Evolutionary conservation across 176 grass and related monocot species (phyloP).

Genomic region (Aegilops longissima): DNA sequence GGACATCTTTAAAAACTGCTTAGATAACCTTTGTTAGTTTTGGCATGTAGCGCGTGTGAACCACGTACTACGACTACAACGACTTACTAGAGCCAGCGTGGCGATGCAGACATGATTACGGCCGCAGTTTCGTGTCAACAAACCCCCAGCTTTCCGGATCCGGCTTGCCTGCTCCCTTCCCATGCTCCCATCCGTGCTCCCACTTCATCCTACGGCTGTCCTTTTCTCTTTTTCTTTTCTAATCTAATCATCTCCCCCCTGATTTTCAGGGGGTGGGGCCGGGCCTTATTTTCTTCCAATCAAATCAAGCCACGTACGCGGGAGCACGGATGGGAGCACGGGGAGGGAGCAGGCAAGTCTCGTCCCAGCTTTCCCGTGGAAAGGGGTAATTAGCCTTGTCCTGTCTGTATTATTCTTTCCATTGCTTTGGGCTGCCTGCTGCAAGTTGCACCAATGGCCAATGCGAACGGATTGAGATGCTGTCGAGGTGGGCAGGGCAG

Average conservation of each 20-base stretch:
- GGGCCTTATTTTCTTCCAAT: no score
- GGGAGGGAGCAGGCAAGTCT: no score
- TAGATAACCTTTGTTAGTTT: no score
- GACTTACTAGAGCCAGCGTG: constrained; percentile 8
- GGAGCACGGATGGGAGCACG: no score
- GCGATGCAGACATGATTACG: constrained; percentile 40
- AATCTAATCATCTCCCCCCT: no score
- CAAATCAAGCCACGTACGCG: no score
- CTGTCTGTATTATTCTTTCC: neutral
- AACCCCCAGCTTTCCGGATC: no score
- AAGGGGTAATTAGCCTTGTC: constrained; percentile 26
- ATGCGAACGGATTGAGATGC: constrained; percentile 22
- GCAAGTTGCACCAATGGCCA: neutral
- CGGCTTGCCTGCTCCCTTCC: no score
- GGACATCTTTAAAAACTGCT: neutral
- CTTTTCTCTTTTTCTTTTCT: no score
- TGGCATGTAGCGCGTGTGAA: neutral
- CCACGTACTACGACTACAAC: neutral
- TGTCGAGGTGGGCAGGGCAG: constrained; percentile 27
- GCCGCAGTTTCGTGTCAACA: constrained; percentile 30
- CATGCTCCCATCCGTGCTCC: no score
- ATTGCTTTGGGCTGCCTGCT: neutral
- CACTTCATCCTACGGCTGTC: no score
- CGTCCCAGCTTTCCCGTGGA: neutral
- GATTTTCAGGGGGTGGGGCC: no score